phyloP scores from a whole-genome alignment of 352 stramenopile genomes.

The Blastocystis sp. region DNA sequence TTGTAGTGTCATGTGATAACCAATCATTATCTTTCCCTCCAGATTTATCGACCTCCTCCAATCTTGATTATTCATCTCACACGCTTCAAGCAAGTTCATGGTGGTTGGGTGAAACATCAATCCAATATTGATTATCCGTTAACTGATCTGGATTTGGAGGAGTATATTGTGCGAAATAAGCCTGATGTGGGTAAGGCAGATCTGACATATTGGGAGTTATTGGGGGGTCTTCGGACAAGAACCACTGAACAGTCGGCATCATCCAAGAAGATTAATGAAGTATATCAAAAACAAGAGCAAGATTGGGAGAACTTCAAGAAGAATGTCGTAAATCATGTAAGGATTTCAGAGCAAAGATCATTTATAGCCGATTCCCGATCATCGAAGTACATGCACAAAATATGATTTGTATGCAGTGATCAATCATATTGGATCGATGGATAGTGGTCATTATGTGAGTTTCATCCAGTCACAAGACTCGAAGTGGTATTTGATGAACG shows the following conservation, averaged over 20 bases:
- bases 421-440: slow-evolving; percentile 89
- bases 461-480: slow-evolving; percentile 75
- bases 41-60: slow-evolving; percentile 88
- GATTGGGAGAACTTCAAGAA: slow-evolving; percentile 66
- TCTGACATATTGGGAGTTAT: slow-evolving; percentile 72
- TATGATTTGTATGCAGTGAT: slow-evolving; percentile 94
- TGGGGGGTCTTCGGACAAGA: slow-evolving; percentile 66
- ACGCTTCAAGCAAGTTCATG: slow-evolving; percentile 90
- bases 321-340: background rate
- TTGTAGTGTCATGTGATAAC: slow-evolving; percentile 77
- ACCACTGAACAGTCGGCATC: slow-evolving; percentile 62
- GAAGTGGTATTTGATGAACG: slow-evolving; percentile 97
- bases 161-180: slow-evolving; percentile 72
- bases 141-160: slow-evolving; percentile 78
- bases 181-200: slow-evolving; percentile 67
- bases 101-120: slow-evolving; percentile 81
- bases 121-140: slow-evolving; percentile 89
- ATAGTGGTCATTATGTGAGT: slow-evolving; percentile 84
- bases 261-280: slow-evolving; percentile 23
- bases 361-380: slow-evolving; percentile 50
- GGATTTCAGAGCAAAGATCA: slow-evolving; percentile 62
- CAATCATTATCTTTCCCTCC: slow-evolving; percentile 85
- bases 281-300: slow-evolving; percentile 62
- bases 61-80: slow-evolving; percentile 96
- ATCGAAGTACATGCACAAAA: slow-evolving; percentile 67